Conservation (phyloP, 2,329 filamentous ascomycete genomes). For the Ascochyta viciae-villosae region DNA sequence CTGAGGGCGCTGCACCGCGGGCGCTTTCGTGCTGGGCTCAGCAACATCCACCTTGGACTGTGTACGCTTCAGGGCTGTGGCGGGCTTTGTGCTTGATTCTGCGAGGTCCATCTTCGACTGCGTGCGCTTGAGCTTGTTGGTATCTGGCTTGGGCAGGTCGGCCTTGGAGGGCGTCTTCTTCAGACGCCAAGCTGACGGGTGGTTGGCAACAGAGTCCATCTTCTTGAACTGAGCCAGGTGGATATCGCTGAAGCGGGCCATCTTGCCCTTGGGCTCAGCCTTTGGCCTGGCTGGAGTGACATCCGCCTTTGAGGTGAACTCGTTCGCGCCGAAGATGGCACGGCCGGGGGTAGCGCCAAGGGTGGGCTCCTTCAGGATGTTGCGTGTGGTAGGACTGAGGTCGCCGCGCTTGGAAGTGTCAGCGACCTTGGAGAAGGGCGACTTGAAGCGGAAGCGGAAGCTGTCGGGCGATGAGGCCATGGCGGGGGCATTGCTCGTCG, state of each 20-base stretch:
- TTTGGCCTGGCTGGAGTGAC: conserved; percentile 68
- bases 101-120: conserved; percentile 70
- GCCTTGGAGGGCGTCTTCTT: conserved; percentile 52
- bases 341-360: conserved; percentile 59
- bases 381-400: conserved; percentile 64
- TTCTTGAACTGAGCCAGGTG: conserved; percentile 93
- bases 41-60: conserved; percentile 70
- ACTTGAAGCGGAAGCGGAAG: conserved; percentile 71
- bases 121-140: conserved; percentile 58
- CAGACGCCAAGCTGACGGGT: conserved; percentile 78
- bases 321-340: conserved; percentile 42
- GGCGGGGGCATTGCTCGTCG: conserved; percentile 22
- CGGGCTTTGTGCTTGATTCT: conserved; percentile 55
- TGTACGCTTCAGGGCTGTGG: conserved; percentile 56
- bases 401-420: conserved; percentile 72
- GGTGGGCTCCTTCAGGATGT: conserved; percentile 70
- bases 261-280: conserved; percentile 79
- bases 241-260: conserved; percentile 79
- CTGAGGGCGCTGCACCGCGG: conserved; percentile 56
- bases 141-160: conserved; percentile 54
- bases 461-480: conserved; percentile 58
- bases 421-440: conserved; percentile 63
- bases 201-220: conserved; percentile 94
- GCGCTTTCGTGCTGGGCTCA: conserved; percentile 54
- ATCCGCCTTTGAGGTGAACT: conserved; percentile 49